Percentiles rank a stretch among this genome's conserved stretches.
These are phyloP conservation scores for Zasmidium citrigriseum DNA, from an alignment of 2,329 filamentous ascomycete species.

Conservation along the genomic window DNA sequence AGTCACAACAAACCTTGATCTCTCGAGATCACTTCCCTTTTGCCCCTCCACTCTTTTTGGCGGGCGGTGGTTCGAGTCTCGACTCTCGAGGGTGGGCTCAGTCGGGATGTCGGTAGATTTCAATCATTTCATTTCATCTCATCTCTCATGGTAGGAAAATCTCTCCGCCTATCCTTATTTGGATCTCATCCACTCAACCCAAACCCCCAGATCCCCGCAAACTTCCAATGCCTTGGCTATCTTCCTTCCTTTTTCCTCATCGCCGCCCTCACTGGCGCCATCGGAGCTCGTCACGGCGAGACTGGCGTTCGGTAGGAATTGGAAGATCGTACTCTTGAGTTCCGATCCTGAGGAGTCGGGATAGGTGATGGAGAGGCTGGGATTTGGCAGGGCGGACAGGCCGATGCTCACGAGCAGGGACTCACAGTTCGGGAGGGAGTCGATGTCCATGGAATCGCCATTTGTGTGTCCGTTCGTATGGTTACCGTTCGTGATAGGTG, in stretches of 20 bases:
- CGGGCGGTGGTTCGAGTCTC: neutral
- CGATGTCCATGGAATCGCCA: neutral
- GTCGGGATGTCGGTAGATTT: neutral
- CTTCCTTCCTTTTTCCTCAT: conserved; percentile 28
- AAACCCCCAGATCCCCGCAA: conserved; percentile 52
- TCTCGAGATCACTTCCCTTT: no score
- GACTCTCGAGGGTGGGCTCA: neutral
- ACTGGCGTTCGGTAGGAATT: conserved; percentile 20
- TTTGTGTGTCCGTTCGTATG: neutral
- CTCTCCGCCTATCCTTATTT: neutral
- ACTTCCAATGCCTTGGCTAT: conserved; percentile 49
- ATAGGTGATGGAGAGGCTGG: conserved; percentile 29
- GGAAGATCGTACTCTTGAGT: conserved; percentile 38
- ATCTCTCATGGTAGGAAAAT: neutral
- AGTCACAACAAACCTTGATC: no score
- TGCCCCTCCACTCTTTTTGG: no score
- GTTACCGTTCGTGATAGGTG: neutral
- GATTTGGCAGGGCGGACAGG: conserved; percentile 35
- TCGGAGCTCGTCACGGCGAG: conserved; percentile 14
- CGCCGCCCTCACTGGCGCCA: conserved; percentile 6
- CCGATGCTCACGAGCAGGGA: conserved; percentile 34
- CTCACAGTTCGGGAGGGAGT: neutral
- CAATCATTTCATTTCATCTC: neutral
- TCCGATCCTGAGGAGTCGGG: conserved; percentile 49
- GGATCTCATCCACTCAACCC: conserved; percentile 54